Conservation (phyloP, 495 filamentous ascomycete species). For the Penicillium daleae region DNA sequence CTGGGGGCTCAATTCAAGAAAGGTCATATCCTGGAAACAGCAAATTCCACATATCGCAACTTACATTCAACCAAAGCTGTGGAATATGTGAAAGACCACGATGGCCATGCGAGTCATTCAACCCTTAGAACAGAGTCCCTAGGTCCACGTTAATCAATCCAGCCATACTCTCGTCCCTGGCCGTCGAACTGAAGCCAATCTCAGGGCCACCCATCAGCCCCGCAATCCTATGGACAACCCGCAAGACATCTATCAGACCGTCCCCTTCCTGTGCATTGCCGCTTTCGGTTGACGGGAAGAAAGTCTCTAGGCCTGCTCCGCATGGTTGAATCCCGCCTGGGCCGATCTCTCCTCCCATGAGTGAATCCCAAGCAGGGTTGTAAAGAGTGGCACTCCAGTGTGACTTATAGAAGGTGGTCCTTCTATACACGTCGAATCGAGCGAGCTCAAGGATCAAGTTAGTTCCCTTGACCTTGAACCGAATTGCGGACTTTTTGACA, state of each 20-base stretch:
- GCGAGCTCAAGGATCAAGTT: constrained; percentile 60
- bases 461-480: constrained; percentile 50
- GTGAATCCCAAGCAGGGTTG: constrained; percentile 54
- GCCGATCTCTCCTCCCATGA: constrained; percentile 23
- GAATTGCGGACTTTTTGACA: constrained; percentile 54
- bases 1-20: neutral
- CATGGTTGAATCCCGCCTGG: constrained; percentile 26
- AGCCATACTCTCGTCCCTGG: constrained; percentile 5
- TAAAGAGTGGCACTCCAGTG: constrained; percentile 55
- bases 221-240: constrained; percentile 35
- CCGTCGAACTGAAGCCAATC: neutral
- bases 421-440: constrained; percentile 55
- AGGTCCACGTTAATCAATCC: constrained; percentile 35
- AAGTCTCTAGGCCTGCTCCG: constrained; percentile 42
- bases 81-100: neutral
- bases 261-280: constrained; percentile 12
- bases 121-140: constrained; percentile 31
- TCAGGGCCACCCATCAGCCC: constrained; percentile 29
- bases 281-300: constrained; percentile 44
- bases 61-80: neutral
- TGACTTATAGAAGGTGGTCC: constrained; percentile 10
- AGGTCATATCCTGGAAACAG: neutral
- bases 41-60: neutral
- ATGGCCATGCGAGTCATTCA: neutral
- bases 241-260: constrained; percentile 41